phyloP scores from a whole-genome alignment of 805 yeast genomes.

The Lachancea mirantina region DNA sequence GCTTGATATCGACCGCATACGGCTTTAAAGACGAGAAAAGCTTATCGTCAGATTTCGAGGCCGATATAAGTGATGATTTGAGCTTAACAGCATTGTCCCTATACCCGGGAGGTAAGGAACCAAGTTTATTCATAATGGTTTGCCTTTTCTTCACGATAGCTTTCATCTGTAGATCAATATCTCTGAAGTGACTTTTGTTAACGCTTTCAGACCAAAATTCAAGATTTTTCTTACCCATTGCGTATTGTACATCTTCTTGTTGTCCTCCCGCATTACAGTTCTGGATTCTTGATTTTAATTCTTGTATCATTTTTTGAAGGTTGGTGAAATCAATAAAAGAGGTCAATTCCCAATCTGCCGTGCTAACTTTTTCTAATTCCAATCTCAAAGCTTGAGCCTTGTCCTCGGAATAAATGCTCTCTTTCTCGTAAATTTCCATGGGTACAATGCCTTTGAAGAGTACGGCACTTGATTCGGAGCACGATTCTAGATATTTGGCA shows the following conservation, averaged over 20 bases:
- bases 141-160: conserved; percentile 30
- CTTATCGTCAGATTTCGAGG: conserved; percentile 51
- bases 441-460: conserved; percentile 80
- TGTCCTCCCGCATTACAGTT: conserved; percentile 25
- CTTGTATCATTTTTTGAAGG: conserved; percentile 59
- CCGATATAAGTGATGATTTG: conserved; percentile 54
- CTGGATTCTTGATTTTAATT: conserved; percentile 35
- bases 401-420: conserved; percentile 84
- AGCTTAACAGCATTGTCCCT: conserved; percentile 53
- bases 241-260: conserved; percentile 15
- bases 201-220: conserved; percentile 25
- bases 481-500: conserved; percentile 32
- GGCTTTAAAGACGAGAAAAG: conserved; percentile 43
- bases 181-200: conserved; percentile 21
- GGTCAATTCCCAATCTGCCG: conserved; percentile 69
- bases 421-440: conserved; percentile 75
- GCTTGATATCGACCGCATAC: conserved; percentile 35
- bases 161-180: conserved; percentile 32
- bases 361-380: conserved; percentile 66
- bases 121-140: conserved; percentile 29
- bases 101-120: conserved; percentile 33
- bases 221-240: conserved; percentile 28
- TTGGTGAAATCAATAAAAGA: conserved; percentile 78
- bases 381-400: conserved; percentile 68
- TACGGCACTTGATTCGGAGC: conserved; percentile 36